Conservation (phyloP, 2,329 filamentous ascomycete genomes). For the Phyllosticta citribraziliensis region DNA sequence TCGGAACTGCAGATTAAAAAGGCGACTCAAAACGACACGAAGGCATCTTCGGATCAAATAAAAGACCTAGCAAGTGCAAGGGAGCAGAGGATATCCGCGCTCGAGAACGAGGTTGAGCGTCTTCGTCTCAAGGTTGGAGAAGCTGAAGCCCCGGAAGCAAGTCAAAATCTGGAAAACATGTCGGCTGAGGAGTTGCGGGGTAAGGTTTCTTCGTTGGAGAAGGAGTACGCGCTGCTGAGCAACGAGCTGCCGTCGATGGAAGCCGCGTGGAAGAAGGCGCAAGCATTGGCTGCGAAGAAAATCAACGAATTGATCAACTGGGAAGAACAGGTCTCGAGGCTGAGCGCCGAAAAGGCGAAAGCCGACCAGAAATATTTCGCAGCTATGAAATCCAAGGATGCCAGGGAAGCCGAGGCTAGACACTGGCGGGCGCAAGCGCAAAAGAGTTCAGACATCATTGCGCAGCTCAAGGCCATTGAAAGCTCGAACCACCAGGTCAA, state of each 20-base stretch:
- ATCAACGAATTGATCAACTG: slow-evolving; percentile 63
- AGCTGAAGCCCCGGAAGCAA: slow-evolving; percentile 17
- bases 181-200: slow-evolving; percentile 60
- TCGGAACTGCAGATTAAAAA: slow-evolving; percentile 76
- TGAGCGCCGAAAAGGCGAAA: slow-evolving; percentile 85
- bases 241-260: slow-evolving; percentile 84
- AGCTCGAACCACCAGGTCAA: slow-evolving; percentile 64
- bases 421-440: slow-evolving; percentile 71
- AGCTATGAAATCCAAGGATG: slow-evolving; percentile 87
- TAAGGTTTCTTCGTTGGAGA: slow-evolving; percentile 65
- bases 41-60: slow-evolving; percentile 58
- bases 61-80: slow-evolving; percentile 72
- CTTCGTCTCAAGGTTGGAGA: slow-evolving; percentile 49
- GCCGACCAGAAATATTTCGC: slow-evolving; percentile 98
- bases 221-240: slow-evolving; percentile 74
- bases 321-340: slow-evolving; percentile 66
- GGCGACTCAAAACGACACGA: slow-evolving; percentile 66
- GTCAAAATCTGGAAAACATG: slow-evolving; percentile 45
- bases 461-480: slow-evolving; percentile 86
- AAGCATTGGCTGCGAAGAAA: slow-evolving; percentile 76
- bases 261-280: slow-evolving; percentile 81
- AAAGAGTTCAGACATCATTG: slow-evolving; percentile 88
- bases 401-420: slow-evolving; percentile 69
- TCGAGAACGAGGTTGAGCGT: slow-evolving; percentile 76
- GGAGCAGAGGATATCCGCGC: slow-evolving; percentile 66